Evolutionary conservation across 495 filamentous ascomycete species (phyloP).

Genomic region (Penicillium cataractarum): DNA sequence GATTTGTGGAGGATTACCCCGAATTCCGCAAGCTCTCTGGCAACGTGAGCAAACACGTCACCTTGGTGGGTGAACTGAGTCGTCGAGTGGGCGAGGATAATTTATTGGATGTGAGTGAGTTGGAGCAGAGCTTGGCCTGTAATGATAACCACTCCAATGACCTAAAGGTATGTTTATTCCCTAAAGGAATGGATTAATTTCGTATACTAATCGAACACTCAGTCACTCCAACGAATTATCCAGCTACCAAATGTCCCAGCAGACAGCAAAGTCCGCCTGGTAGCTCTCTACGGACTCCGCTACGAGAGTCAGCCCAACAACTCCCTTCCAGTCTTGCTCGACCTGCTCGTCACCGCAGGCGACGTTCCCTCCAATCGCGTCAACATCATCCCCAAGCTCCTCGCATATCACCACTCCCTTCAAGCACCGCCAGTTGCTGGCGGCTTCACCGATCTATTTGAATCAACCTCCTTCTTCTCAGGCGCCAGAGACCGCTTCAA

Average conservation of each 20-base stretch:
- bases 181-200: background rate
- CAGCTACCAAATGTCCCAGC: constrained; percentile 71
- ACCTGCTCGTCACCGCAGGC: constrained; percentile 78
- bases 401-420: constrained; percentile 81
- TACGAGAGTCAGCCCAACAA: constrained; percentile 85
- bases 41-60: constrained; percentile 98
- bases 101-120: constrained; percentile 89
- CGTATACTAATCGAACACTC: constrained; percentile 12
- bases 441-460: constrained; percentile 87
- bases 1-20: constrained; percentile 97
- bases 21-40: constrained; percentile 96
- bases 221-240: constrained; percentile 86
- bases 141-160: constrained; percentile 91
- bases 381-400: constrained; percentile 73
- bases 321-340: constrained; percentile 77
- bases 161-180: constrained; percentile 65
- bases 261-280: constrained; percentile 81
- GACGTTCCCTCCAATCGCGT: constrained; percentile 72
- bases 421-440: constrained; percentile 70
- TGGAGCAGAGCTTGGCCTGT: constrained; percentile 95
- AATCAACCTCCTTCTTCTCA: constrained; percentile 88
- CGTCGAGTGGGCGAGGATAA: constrained; percentile 80
- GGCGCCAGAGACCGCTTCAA: constrained; percentile 89
- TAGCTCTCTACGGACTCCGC: constrained; percentile 89
- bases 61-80: constrained; percentile 90